Conservation (phyloP, 2,329 filamentous ascomycete genomes). For the Paraconiothyrium sp. region DNA sequence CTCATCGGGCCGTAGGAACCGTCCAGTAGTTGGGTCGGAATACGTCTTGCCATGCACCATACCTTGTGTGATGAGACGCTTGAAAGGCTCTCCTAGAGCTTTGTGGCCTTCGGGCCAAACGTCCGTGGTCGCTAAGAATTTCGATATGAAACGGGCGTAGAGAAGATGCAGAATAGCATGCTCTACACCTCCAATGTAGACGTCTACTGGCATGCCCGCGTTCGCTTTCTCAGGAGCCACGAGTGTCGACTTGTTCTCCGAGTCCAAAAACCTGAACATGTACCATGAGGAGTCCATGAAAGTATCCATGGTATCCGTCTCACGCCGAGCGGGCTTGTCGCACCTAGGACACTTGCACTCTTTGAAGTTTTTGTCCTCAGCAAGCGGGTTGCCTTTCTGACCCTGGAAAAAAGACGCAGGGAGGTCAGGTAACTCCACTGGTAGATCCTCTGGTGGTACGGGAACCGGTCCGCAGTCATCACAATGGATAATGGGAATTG, state of each 20-base stretch:
- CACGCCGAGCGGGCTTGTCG: slow-evolving; percentile 73
- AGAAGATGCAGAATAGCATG: slow-evolving; percentile 90
- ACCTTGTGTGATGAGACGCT: slow-evolving; percentile 83
- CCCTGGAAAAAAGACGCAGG: slow-evolving; percentile 73
- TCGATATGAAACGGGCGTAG: slow-evolving; percentile 90
- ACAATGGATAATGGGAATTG: slow-evolving; percentile 90
- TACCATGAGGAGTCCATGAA: slow-evolving; percentile 98
- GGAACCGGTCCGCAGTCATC: slow-evolving; percentile 78
- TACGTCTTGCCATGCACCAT: slow-evolving; percentile 94
- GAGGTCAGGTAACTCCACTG: slow-evolving; percentile 77
- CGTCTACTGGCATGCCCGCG: slow-evolving; percentile 75
- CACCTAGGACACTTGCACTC: slow-evolving; percentile 81
- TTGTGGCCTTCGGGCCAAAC: slow-evolving; percentile 52
- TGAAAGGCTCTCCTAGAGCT: slow-evolving; percentile 76
- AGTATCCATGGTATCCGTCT: slow-evolving; percentile 96
- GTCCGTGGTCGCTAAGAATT: slow-evolving; percentile 73
- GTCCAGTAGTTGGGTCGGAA: slow-evolving; percentile 75
- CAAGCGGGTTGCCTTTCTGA: slow-evolving; percentile 79
- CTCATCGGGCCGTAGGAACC: slow-evolving; percentile 80
- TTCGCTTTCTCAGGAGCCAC: slow-evolving; percentile 70
- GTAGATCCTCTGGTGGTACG: slow-evolving; percentile 78
- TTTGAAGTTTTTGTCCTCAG: slow-evolving; percentile 75
- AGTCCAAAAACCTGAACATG: slow-evolving; percentile 80
- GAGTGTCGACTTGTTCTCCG: slow-evolving; percentile 68
- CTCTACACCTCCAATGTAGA: slow-evolving; percentile 91